These are phyloP conservation scores for Trichosanthes cucumerina DNA, from an alignment of 306 rosid species.

Conservation along the genomic window DNA sequence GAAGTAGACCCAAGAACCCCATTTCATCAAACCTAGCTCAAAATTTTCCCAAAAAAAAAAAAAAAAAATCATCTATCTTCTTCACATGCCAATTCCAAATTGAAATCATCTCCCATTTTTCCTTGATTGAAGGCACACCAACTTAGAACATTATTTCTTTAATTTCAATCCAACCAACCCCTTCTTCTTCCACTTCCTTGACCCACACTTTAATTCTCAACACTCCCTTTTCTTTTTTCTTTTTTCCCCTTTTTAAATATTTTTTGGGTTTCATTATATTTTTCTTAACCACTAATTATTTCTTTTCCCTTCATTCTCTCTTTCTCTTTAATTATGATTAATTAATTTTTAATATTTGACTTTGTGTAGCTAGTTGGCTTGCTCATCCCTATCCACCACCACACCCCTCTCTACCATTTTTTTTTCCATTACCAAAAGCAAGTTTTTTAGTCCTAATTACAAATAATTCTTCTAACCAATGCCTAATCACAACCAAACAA, in stretches of 20 bases:
- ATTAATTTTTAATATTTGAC: conserved; percentile 4
- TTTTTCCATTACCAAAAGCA: neutral
- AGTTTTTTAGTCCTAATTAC: neutral
- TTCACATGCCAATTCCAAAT: conserved; percentile 5
- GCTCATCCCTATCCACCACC: conserved; percentile 6
- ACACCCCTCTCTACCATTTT: neutral
- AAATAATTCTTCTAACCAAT: neutral
- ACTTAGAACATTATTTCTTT: conserved; percentile 35
- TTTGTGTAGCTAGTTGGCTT: neutral
- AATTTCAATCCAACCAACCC: conserved; percentile 30
- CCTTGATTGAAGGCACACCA: conserved; percentile 40
- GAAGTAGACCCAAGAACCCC: neutral
- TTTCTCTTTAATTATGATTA: neutral
- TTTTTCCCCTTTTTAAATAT: conserved; percentile 5
- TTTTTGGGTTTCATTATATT: conserved; percentile 16
- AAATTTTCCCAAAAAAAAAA: neutral
- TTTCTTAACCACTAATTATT: neutral
- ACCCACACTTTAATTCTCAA: conserved; percentile 33
- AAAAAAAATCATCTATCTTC: neutral
- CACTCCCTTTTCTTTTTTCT: conserved; percentile 7
- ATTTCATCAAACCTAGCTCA: neutral
- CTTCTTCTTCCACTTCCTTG: conserved; percentile 27
- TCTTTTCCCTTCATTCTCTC: neutral
- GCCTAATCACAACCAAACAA: conserved; percentile 8
- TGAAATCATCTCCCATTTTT: conserved; percentile 2